phyloP scores from a whole-genome alignment of 1,284 basidiomycete genomes.

The Phylloporus sp. region DNA sequence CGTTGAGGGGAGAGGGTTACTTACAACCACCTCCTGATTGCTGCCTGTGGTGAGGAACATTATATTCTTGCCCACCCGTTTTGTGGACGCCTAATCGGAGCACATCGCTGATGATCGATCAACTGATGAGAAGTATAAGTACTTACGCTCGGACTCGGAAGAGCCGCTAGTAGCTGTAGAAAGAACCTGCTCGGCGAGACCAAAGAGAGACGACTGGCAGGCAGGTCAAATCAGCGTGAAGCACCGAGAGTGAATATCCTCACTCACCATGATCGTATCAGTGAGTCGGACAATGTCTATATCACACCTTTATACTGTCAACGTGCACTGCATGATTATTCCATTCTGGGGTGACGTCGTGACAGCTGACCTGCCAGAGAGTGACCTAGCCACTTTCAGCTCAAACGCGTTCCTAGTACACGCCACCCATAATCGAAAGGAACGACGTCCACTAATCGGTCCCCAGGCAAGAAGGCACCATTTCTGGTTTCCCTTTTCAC shows the following conservation, averaged over 20 bases:
- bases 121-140: conserved; percentile 1
- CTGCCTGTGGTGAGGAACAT: conserved; percentile 48
- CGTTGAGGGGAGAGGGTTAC: conserved; percentile 13
- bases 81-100: conserved; percentile 33
- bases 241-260: background rate
- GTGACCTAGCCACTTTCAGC: background rate
- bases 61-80: conserved; percentile 67
- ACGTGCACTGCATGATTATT: conserved; percentile 24
- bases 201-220: conserved; percentile 62
- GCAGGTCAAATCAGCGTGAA: conserved; percentile 3
- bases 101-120: conserved; percentile 18
- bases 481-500: background rate
- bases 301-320: conserved; percentile 19
- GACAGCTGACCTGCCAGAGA: conserved; percentile 23
- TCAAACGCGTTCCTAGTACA: background rate
- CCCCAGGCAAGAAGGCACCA: background rate
- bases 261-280: conserved; percentile 35
- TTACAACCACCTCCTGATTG: conserved; percentile 37
- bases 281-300: conserved; percentile 10
- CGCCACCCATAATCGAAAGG: too few species aligned
- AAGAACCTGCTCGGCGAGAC: conserved; percentile 63
- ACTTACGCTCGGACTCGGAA: conserved; percentile 40
- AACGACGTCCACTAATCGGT: background rate
- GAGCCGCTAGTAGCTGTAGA: conserved; percentile 43
- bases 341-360: conserved; percentile 28